Evolutionary conservation across 495 filamentous ascomycete species (phyloP).

Genomic region (Emericellopsis terricola): DNA sequence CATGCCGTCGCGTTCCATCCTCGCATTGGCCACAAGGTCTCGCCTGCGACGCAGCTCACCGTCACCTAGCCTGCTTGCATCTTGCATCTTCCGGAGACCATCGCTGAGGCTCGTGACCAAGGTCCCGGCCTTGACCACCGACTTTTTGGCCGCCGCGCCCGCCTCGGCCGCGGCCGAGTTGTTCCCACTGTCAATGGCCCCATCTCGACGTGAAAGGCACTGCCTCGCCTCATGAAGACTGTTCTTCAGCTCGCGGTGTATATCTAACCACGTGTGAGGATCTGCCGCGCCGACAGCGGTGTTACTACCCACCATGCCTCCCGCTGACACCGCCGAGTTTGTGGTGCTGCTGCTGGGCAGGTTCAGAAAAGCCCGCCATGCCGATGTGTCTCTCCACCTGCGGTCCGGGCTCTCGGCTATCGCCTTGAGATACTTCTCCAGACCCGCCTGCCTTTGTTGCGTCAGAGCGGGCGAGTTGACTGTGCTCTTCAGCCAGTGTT

Average conservation of each 20-base stretch:
- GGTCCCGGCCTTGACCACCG: conserved; percentile 54
- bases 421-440: conserved; percentile 67
- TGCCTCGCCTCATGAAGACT: conserved; percentile 68
- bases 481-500: conserved; percentile 77
- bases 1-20: conserved; percentile 71
- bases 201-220: conserved; percentile 57
- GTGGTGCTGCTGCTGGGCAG: conserved; percentile 40
- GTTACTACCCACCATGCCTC: conserved; percentile 23
- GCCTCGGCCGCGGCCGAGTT: conserved; percentile 46
- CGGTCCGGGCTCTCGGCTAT: conserved; percentile 61
- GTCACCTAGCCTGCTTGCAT: conserved; percentile 41
- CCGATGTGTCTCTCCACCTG: conserved; percentile 69
- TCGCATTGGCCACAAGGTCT: conserved; percentile 60
- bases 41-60: conserved; percentile 72
- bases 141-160: conserved; percentile 62
- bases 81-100: conserved; percentile 40
- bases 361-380: conserved; percentile 77
- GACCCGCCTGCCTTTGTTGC: conserved; percentile 53
- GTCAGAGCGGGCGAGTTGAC: conserved; percentile 57
- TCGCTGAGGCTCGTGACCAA: conserved; percentile 50
- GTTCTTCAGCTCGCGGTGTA: conserved; percentile 64
- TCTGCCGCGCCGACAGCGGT: conserved; percentile 40
- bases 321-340: conserved; percentile 26
- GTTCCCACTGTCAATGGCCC: conserved; percentile 39
- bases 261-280: conserved; percentile 72